Evolutionary conservation across 116 monocot genomes (phyloP), one percentile per base, ranked within the genome.

Genomic region (Dioscorea cayenensis): DNA sequence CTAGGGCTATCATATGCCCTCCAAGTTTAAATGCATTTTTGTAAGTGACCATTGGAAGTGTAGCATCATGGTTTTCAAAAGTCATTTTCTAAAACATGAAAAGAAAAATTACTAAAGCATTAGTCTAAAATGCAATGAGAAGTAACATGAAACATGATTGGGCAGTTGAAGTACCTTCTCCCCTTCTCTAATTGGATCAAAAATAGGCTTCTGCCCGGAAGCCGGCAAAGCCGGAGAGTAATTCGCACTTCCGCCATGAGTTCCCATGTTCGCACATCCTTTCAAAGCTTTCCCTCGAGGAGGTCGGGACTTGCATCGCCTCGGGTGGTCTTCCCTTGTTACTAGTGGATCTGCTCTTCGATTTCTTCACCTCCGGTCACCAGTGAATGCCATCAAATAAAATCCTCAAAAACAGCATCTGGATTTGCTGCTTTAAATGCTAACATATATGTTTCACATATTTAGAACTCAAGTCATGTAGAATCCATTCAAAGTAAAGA

Each of bases 321-420:
- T n/a, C n/a, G n/a, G n/a, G n/a, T n/a, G n/a, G n/a, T 49, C 68
- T 13, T 28, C n/a, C 60, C 23, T 63, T 70, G 36, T 71, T 65
- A 63, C 60, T 51, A 49, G 25, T 52, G 49, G 55, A 62, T 61
- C 11, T n/a, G 25, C n/a, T 61, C 77, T 55, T 74, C 73, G 49
- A 65, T 48, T 71, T 83, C 83, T 79, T 83, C 78, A 78, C 58
- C 69, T 88, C 93, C 96, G 60, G 92, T 93, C 64, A 81, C 83
- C 69, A n/a, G 97, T 65, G 97, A 97, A 73, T 92, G 93, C 93
- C 97, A 97, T 70, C 97, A 82, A 67, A 97, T 92, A 74, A 97
- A 97, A 88, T 97, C 93, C 86, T 97, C 93, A 88, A 97, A 97
- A 61, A 90, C n/a, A n/a, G n/a, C 90, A 76, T 86, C 90, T 64